phyloP scores from a whole-genome alignment of 352 stramenopile species.

The Peronosclerospora sorghi region DNA sequence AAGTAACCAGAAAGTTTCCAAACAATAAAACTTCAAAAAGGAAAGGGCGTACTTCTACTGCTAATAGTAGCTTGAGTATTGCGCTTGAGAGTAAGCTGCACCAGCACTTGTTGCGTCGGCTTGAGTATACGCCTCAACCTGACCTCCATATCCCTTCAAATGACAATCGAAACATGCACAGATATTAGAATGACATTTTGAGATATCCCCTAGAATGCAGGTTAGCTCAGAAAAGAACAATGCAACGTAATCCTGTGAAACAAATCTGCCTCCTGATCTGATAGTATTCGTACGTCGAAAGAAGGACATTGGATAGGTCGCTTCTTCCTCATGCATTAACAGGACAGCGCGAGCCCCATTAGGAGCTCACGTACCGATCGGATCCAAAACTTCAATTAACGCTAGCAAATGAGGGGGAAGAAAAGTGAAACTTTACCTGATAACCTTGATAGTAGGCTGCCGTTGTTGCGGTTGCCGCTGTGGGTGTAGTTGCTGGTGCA shows the following conservation, averaged over 20 bases:
- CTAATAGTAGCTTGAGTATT: constrained; percentile 67
- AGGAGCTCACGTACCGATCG: constrained; percentile 9
- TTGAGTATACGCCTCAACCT: constrained; percentile 37
- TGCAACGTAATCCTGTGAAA: constrained; percentile 7
- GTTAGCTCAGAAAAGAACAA: constrained; percentile 12
- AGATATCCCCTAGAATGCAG: constrained; percentile 11
- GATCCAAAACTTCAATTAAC: constrained; percentile 16
- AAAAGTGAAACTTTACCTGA: constrained; percentile 44
- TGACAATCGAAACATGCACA: constrained; percentile 8
- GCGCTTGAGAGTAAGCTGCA: constrained; percentile 36
- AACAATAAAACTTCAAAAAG: background rate
- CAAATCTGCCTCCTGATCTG: constrained; percentile 11
- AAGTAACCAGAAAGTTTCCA: background rate
- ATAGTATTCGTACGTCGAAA: constrained; percentile 18
- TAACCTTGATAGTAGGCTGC: constrained; percentile 69
- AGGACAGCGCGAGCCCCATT: constrained; percentile 8
- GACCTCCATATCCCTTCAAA: constrained; percentile 41
- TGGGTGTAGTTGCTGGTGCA: constrained; percentile 7
- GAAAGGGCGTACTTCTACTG: constrained; percentile 30
- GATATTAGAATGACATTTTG: constrained; percentile 4
- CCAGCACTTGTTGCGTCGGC: constrained; percentile 18
- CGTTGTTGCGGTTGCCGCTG: constrained; percentile 8
- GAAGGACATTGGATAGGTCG: constrained; percentile 21
- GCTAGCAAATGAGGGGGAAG: constrained; percentile 10
- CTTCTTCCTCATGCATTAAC: constrained; percentile 11